phyloP scores from a whole-genome alignment of 306 rosid species.

The Dalbergia oliveri region DNA sequence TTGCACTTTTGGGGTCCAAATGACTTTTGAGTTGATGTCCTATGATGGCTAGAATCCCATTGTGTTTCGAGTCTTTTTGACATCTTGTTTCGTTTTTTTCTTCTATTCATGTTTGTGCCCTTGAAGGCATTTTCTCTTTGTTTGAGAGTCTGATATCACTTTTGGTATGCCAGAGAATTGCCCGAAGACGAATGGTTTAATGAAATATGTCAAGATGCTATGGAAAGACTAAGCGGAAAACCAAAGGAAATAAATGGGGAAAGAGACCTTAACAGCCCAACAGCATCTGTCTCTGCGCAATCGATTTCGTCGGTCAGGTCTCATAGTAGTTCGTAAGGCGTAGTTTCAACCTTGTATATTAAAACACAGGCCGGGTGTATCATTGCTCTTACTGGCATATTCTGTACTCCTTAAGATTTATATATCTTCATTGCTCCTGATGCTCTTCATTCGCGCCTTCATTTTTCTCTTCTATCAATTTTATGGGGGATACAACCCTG shows the following conservation, averaged over 20 bases:
- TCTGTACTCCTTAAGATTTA: slow-evolving; percentile 42
- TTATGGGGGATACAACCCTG: slow-evolving; percentile 31
- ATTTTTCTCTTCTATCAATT: slow-evolving; percentile 1
- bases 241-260: slow-evolving; percentile 87
- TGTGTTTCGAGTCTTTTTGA: background rate
- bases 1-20: background rate
- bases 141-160: slow-evolving; percentile 25
- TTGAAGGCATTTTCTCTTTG: slow-evolving; percentile 18
- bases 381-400: slow-evolving; percentile 38
- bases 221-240: slow-evolving; percentile 88
- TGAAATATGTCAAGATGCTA: slow-evolving; percentile 85
- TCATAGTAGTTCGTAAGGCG: slow-evolving; percentile 79
- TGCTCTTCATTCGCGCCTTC: slow-evolving; percentile 11
- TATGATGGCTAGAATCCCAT: background rate
- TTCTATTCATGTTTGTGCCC: background rate
- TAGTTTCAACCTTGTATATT: slow-evolving; percentile 56
- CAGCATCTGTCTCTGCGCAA: slow-evolving; percentile 96
- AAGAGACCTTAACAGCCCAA: slow-evolving; percentile 89
- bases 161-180: slow-evolving; percentile 62
- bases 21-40: background rate
- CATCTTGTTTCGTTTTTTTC: background rate
- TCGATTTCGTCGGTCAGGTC: slow-evolving; percentile 94
- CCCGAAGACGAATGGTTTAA: slow-evolving; percentile 98
- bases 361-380: slow-evolving; percentile 27
- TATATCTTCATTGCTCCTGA: slow-evolving; percentile 29